Percentiles rank a stretch among this genome's conserved stretches.
Evolutionary conservation across 495 filamentous ascomycete genomes (phyloP).

Genomic region (Filosporella fistucella): DNA sequence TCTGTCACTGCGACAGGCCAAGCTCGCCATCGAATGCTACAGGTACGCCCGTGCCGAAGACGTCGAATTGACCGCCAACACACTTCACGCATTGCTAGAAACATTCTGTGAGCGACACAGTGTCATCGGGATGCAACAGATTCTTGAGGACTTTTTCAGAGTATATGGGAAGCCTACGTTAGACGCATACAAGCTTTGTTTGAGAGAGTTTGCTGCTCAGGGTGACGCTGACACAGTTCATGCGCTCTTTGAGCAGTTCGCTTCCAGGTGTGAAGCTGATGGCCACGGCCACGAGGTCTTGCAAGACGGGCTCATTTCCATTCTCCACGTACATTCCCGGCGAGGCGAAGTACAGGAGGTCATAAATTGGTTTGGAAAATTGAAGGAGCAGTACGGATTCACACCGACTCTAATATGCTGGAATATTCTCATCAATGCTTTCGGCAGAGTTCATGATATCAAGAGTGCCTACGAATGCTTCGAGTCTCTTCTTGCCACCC

Average conservation of each 20-base stretch:
- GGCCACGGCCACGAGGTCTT: neutral
- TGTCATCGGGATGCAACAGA: constrained; percentile 38
- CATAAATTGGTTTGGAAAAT: constrained; percentile 51
- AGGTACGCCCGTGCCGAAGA: constrained; percentile 19
- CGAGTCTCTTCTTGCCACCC: constrained; percentile 41
- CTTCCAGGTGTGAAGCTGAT: neutral
- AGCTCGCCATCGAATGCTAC: constrained; percentile 19
- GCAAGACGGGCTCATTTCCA: constrained; percentile 28
- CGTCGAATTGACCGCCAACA: constrained; percentile 16
- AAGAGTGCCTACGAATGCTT: constrained; percentile 57
- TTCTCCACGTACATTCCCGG: constrained; percentile 64
- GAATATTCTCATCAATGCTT: constrained; percentile 75
- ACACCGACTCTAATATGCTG: constrained; percentile 52
- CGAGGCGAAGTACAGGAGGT: constrained; percentile 56
- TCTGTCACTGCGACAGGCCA: neutral
- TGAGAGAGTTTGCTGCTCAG: constrained; percentile 45
- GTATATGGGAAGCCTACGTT: constrained; percentile 31
- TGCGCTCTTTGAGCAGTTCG: constrained; percentile 43
- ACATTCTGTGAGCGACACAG: constrained; percentile 34
- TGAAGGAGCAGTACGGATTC: constrained; percentile 47
- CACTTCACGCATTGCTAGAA: constrained; percentile 37
- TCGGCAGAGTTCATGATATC: constrained; percentile 60
- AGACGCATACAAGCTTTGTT: constrained; percentile 41
- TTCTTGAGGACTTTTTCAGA: constrained; percentile 51
- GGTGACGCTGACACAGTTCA: constrained; percentile 48